Base-by-base conservation (phyloP, 257 asterid genomes). In the Nicotiana sylvestris region DNA sequence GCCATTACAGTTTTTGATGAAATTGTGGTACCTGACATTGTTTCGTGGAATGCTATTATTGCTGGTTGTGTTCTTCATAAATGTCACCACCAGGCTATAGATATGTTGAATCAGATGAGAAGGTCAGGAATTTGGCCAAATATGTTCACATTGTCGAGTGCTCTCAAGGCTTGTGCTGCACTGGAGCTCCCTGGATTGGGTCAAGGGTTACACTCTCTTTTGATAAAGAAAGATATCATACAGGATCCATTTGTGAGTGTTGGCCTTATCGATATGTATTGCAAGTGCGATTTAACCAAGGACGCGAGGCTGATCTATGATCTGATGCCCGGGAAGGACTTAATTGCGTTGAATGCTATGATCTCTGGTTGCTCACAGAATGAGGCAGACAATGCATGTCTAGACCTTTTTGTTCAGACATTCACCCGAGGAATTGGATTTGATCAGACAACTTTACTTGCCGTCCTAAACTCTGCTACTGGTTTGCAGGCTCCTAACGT, bases 151-250 rank as follows among this genome's bases (percentile, higher is more conserved):
- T 60, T 79, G 21, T 62, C 82, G 21, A 79, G 82, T 12, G 82
- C 82, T 33, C 74, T 79, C 10, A 79, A 79, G 64, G 72, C 82
- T 61, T 79, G 74, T 49, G 82, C 82, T 9, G 82, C 72, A 61
- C 12, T 58, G 6, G 72, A 65, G 35, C 53, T 79, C 21, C 82
- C 43, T 30, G 21, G 17, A 5, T 58, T 64, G 6, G 82, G 82
- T 17, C 33, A 32, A 62, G 30, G 32, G 37, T n/a, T 79, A n/a
- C 82, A 61, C 68, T 60, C 82, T 39, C 33, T 39, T 39, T 39
- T 79, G 53, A 60, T 79, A 13, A 79, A 79, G 55, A 57, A 57
- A 18, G 74, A 79, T 39, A 37, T 79, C 61, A 33, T 33, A 3
- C 35, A 21, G 56, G 82, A 79, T 79, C 76, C 74, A 4, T 79